Percentiles rank a stretch among this genome's conserved stretches.
Evolutionary conservation across 805 yeast genomes (phyloP).

Genomic region (Ogataea trehaloabstinens): DNA sequence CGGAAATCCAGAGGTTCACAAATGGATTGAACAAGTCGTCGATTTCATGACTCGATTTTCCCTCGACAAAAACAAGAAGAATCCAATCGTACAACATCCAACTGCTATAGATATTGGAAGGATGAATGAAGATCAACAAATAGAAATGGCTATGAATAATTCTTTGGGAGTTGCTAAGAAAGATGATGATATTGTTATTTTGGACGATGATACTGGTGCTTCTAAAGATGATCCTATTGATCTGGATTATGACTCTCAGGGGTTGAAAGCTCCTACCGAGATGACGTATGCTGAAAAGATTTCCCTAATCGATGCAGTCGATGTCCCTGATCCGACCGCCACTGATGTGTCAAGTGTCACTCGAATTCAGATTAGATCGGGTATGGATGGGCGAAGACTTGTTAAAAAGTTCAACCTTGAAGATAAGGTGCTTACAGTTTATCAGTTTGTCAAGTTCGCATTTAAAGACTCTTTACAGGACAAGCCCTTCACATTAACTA

Average conservation of each 20-base stretch:
- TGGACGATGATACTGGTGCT: conserved; percentile 22
- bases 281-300: conserved; percentile 18
- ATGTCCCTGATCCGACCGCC: conserved; percentile 61
- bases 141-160: conserved; percentile 69
- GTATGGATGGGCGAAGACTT: conserved; percentile 72
- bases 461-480: conserved; percentile 42
- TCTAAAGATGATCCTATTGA: conserved; percentile 22
- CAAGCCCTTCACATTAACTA: conserved; percentile 52
- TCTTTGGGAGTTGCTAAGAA: conserved; percentile 41
- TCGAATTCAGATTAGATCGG: conserved; percentile 83
- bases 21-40: conserved; percentile 65
- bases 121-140: conserved; percentile 80
- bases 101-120: conserved; percentile 59
- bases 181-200: conserved; percentile 26
- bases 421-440: conserved; percentile 61
- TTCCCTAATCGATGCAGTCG: conserved; percentile 22
- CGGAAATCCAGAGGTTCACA: conserved; percentile 57
- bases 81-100: conserved; percentile 65
- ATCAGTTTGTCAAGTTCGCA: conserved; percentile 62
- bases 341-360: conserved; percentile 54
- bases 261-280: conserved; percentile 11
- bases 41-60: conserved; percentile 68
- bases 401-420: conserved; percentile 63
- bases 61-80: conserved; percentile 57
- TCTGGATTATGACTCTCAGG: conserved; percentile 17